Percentiles rank a stretch among this genome's conserved stretches.
phyloP scores from a whole-genome alignment of 2,329 filamentous ascomycete genomes.

The Stachybotrys chartarum region DNA sequence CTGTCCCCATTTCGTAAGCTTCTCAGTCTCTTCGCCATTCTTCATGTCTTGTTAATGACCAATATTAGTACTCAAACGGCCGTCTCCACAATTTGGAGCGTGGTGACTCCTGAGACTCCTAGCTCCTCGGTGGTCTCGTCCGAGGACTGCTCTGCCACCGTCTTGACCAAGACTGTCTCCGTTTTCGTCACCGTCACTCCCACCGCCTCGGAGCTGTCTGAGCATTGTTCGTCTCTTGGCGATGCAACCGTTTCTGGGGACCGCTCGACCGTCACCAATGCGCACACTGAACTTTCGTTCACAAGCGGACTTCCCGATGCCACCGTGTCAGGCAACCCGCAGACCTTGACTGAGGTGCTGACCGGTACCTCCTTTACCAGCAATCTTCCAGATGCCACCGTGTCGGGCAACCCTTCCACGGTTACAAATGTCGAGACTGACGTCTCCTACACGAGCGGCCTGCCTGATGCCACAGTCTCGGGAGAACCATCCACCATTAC shows the following conservation, averaged over 20 bases:
- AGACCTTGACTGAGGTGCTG: conserved; percentile 21
- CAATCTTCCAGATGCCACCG: conserved; percentile 22
- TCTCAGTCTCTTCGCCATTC: background rate
- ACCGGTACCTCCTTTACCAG: conserved; percentile 19
- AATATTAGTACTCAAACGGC: conserved; percentile 22
- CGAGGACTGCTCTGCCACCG: conserved; percentile 5
- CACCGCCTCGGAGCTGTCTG: conserved; percentile 8
- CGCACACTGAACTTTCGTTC: conserved; percentile 17
- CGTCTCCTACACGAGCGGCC: conserved; percentile 11
- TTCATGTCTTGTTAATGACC: background rate
- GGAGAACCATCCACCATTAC: conserved; percentile 18
- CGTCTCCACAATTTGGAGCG: conserved; percentile 24
- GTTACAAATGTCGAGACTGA: conserved; percentile 16
- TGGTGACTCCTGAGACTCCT: conserved; percentile 9
- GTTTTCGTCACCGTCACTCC: conserved; percentile 14
- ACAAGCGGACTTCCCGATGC: conserved; percentile 18
- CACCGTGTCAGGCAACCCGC: conserved; percentile 19
- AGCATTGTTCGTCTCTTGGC: conserved; percentile 13
- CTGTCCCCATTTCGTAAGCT: conserved; percentile 27
- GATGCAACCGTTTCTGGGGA: conserved; percentile 20
- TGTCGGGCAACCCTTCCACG: conserved; percentile 22
- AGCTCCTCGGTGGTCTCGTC: too few relatives aligned
- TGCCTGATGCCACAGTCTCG: conserved; percentile 16
- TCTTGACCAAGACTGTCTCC: conserved; percentile 17
- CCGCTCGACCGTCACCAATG: conserved; percentile 21